phyloP scores from a whole-genome alignment of 139 green algal genomes.

The Deuterostichococcus epilithicus region DNA sequence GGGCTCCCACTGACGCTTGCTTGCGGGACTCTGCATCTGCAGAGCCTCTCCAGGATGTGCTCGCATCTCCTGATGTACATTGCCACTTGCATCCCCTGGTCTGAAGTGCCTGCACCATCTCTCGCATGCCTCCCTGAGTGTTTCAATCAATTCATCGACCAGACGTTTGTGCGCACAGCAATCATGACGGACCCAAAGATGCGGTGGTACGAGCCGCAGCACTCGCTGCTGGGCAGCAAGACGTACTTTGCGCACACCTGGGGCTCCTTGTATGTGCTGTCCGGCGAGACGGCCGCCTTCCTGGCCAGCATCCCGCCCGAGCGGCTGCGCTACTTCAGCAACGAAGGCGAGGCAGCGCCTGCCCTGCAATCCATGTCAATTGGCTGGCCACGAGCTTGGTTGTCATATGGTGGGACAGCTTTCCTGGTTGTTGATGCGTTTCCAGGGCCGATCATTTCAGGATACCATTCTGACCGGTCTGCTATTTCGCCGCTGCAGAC shows the following conservation, averaged over 20 bases:
- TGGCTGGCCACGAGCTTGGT: background rate
- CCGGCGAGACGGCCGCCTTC: conserved; percentile 22
- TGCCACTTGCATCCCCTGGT: no score
- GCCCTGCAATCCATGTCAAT: background rate
- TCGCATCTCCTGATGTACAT: no score
- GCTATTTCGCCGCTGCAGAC: conserved; percentile 30
- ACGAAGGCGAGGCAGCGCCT: conserved; percentile 40
- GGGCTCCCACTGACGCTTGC: no score
- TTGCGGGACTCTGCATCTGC: no score
- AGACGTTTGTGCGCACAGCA: background rate
- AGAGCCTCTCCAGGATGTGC: no score
- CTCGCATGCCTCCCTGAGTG: no score
- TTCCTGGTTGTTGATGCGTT: background rate
- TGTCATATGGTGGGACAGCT: background rate
- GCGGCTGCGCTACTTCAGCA: conserved; percentile 50
- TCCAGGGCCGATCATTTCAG: background rate
- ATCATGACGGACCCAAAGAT: conserved; percentile 31
- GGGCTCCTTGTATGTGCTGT: conserved; percentile 55
- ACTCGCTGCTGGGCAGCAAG: conserved; percentile 36
- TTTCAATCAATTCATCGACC: no score
- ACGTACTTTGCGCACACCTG: conserved; percentile 61
- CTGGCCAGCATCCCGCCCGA: conserved; percentile 22
- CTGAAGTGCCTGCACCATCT: no score
- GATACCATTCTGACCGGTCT: background rate
- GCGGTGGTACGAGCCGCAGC: conserved; percentile 60